These are phyloP conservation scores for Bacidia gigantensis DNA, from an alignment of 495 filamentous ascomycete genomes.

Conservation along the genomic window DNA sequence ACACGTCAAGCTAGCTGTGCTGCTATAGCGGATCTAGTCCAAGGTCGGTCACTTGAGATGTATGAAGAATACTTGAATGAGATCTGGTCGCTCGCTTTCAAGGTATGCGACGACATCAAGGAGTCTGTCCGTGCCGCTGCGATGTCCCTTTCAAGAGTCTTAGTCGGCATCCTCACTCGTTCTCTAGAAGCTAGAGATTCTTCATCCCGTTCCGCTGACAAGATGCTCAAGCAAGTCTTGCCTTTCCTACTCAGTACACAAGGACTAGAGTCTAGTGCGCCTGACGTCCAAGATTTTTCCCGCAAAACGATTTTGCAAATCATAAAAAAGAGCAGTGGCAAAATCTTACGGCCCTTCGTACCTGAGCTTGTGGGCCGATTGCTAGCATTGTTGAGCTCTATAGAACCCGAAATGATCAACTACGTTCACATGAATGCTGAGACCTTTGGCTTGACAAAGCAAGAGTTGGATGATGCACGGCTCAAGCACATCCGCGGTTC, in stretches of 20 bases:
- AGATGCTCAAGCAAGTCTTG: conserved; percentile 69
- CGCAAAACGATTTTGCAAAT: conserved; percentile 71
- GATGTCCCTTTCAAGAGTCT: conserved; percentile 60
- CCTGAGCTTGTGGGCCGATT: conserved; percentile 69
- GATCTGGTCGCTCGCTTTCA: conserved; percentile 73
- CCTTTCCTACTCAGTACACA: conserved; percentile 84
- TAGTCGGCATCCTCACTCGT: conserved; percentile 71
- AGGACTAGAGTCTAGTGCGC: conserved; percentile 71
- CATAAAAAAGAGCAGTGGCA: conserved; percentile 65
- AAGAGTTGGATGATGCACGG: conserved; percentile 73
- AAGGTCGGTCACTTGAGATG: conserved; percentile 56
- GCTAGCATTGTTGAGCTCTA: conserved; percentile 63
- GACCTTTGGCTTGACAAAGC: conserved; percentile 70
- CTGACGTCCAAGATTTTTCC: conserved; percentile 66
- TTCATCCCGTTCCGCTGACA: conserved; percentile 49
- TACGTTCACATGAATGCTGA: conserved; percentile 82
- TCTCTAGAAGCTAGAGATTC: conserved; percentile 70
- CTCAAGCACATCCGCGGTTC: conserved; percentile 64
- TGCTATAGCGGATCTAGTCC: conserved; percentile 75
- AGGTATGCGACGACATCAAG: conserved; percentile 83
- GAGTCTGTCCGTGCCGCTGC: conserved; percentile 72
- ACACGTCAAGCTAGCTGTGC: conserved; percentile 82
- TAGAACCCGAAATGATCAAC: conserved; percentile 78
- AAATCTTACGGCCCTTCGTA: conserved; percentile 61
- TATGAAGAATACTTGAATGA: conserved; percentile 74